These are phyloP conservation scores for Globisporangium rhizosaccharum DNA, from an alignment of 352 stramenopile genomes.

Conservation along the genomic window DNA sequence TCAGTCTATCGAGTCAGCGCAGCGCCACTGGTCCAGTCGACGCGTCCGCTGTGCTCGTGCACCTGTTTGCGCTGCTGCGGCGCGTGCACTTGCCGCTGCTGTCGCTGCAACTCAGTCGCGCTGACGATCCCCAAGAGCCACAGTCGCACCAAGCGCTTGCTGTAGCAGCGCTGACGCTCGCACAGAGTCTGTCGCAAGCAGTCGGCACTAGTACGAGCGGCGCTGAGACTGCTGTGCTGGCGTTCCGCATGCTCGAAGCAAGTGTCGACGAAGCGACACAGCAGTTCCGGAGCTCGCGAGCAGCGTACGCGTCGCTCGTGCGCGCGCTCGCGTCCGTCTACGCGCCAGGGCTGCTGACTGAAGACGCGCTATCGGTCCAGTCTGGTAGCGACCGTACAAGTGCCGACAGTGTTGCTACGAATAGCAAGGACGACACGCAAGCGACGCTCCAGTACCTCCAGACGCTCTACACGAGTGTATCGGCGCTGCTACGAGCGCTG, in stretches of 20 bases:
- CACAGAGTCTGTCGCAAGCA: background rate
- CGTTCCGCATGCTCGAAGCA: constrained; percentile 12
- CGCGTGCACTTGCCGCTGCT: constrained; percentile 22
- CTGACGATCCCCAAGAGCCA: background rate
- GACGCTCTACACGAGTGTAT: constrained; percentile 6
- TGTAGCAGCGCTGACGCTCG: background rate
- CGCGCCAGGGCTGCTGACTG: constrained; percentile 21
- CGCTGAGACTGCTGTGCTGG: constrained; percentile 2
- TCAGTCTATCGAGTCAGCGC: too few species aligned
- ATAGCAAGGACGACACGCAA: background rate
- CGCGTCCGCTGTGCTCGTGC: constrained; percentile 14
- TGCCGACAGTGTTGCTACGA: background rate
- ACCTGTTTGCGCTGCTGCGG: constrained; percentile 30
- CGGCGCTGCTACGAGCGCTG: constrained; percentile 2
- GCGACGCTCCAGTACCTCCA: constrained; percentile 10
- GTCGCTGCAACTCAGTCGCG: constrained; percentile 6
- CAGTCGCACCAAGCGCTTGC: background rate
- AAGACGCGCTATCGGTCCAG: constrained; percentile 8
- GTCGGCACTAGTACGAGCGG: background rate
- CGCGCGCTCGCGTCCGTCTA: constrained; percentile 24
- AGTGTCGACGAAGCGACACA: constrained; percentile 25
- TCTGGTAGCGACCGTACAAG: background rate
- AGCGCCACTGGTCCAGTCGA: too few species aligned
- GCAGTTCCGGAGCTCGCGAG: constrained; percentile 23
- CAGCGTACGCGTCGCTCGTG: constrained; percentile 16